phyloP scores from a whole-genome alignment of 1,139 yeast genomes.

The Kodamaea sp. region DNA sequence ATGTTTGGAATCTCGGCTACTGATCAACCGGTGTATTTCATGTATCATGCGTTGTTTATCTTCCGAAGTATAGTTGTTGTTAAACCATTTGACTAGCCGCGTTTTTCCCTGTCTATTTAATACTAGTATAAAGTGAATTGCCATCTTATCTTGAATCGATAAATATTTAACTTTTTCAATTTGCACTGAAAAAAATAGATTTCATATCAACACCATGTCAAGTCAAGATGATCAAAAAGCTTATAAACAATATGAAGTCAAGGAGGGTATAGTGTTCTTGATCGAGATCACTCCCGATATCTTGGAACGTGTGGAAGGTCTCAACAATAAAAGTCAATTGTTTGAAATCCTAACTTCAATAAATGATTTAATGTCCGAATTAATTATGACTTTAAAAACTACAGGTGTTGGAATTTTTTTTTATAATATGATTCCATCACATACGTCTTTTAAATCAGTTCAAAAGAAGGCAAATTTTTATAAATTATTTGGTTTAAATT shows the following conservation, averaged over 20 bases:
- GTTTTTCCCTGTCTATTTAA: constrained; percentile 93
- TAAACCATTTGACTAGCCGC: constrained; percentile 79
- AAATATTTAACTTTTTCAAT: background rate
- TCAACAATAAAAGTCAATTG: constrained; percentile 41
- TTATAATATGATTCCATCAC: constrained; percentile 35
- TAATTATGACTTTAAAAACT: constrained; percentile 55
- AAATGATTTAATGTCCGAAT: constrained; percentile 51
- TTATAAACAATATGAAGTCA: constrained; percentile 45
- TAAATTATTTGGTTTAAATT: constrained; percentile 33
- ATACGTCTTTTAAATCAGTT: constrained; percentile 3
- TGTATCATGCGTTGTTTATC: constrained; percentile 56
- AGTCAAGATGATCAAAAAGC: constrained; percentile 1
- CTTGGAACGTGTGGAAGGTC: constrained; percentile 32
- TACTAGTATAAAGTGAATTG: constrained; percentile 73
- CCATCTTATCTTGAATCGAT: constrained; percentile 40
- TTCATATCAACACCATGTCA: background rate
- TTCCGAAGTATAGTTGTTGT: constrained; percentile 30
- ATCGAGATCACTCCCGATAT: constrained; percentile 57
- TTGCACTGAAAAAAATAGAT: background rate
- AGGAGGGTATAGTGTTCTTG: constrained; percentile 62
- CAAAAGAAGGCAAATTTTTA: constrained; percentile 14
- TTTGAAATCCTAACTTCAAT: constrained; percentile 52
- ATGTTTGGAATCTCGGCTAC: constrained; percentile 77
- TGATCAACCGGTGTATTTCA: constrained; percentile 78
- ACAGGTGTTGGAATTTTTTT: constrained; percentile 68